These are phyloP conservation scores for Exophiala dermatitidis DNA, from an alignment of 2,329 filamentous ascomycete species.

Conservation along the genomic window DNA sequence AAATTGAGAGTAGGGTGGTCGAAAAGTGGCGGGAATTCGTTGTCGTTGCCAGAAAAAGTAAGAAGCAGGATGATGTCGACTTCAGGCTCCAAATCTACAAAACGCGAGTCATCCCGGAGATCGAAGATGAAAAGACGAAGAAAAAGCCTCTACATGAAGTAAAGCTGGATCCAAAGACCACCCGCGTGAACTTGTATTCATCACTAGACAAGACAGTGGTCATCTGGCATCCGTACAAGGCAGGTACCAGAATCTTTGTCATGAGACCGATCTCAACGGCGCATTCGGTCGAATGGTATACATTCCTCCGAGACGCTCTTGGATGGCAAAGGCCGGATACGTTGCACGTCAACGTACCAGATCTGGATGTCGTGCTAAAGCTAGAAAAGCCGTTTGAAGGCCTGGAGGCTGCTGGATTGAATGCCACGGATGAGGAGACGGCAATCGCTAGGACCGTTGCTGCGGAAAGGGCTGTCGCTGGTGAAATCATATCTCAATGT, in stretches of 20 bases:
- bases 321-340: conserved; percentile 52
- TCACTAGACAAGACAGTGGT: conserved; percentile 61
- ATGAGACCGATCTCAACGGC: conserved; percentile 55
- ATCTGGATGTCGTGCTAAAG: conserved; percentile 52
- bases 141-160: conserved; percentile 53
- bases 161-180: conserved; percentile 46
- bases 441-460: conserved; percentile 30
- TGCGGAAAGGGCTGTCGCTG: conserved; percentile 51
- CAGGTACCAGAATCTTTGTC: conserved; percentile 54
- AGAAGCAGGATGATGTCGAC: conserved; percentile 45
- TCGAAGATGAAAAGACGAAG: conserved; percentile 47
- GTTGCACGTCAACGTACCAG: conserved; percentile 56
- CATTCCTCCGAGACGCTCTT: conserved; percentile 54
- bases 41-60: conserved; percentile 54
- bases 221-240: conserved; percentile 50
- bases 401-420: conserved; percentile 36
- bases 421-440: conserved; percentile 38
- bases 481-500: conserved; percentile 50
- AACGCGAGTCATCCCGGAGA: conserved; percentile 55
- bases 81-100: conserved; percentile 56
- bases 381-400: conserved; percentile 55
- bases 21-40: conserved; percentile 62
- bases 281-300: conserved; percentile 62
- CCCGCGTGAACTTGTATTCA: conserved; percentile 57
- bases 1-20: conserved; percentile 50